Evolutionary conservation across 345 rosid species (phyloP).

Genomic region (Laguncularia racemosa): DNA sequence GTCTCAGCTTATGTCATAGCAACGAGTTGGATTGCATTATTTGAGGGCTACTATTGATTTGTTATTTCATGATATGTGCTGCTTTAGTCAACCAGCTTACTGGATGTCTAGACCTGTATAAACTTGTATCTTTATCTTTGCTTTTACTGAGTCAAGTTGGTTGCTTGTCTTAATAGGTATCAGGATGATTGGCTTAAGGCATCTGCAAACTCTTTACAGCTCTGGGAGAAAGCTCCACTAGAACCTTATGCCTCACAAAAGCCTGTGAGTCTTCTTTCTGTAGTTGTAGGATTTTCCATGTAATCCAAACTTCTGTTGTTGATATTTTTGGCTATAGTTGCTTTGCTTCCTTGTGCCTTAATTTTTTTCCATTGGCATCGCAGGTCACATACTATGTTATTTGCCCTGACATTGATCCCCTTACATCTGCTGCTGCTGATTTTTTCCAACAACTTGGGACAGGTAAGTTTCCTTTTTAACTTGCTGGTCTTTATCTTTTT

Average conservation of each 20-base stretch:
- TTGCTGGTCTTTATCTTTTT: neutral
- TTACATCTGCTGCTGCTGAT: conserved; percentile 85
- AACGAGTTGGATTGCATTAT: too few relatives aligned
- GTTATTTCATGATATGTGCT: too few relatives aligned
- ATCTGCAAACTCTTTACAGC: conserved; percentile 69
- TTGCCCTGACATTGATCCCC: conserved; percentile 96
- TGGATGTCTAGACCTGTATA: too few relatives aligned
- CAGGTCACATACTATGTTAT: conserved; percentile 79
- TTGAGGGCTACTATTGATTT: too few relatives aligned
- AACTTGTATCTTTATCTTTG: too few relatives aligned
- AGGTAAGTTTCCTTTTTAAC: conserved; percentile 39
- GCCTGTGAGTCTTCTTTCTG: conserved; percentile 44
- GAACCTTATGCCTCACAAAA: conserved; percentile 89
- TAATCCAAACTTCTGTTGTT: neutral
- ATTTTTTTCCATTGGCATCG: conserved; percentile 15
- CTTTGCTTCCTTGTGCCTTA: conserved; percentile 5
- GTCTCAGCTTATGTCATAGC: too few relatives aligned
- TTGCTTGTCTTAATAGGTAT: conserved; percentile 47
- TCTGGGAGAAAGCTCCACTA: conserved; percentile 98
- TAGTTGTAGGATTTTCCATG: neutral
- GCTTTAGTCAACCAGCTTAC: too few relatives aligned
- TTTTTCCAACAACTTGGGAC: conserved; percentile 96
- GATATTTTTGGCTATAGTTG: neutral
- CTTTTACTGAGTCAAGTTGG: too few relatives aligned
- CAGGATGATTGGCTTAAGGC: conserved; percentile 99